Conservation (phyloP, 1,284 basidiomycete genomes). For the Apiotrichum domesticum region DNA sequence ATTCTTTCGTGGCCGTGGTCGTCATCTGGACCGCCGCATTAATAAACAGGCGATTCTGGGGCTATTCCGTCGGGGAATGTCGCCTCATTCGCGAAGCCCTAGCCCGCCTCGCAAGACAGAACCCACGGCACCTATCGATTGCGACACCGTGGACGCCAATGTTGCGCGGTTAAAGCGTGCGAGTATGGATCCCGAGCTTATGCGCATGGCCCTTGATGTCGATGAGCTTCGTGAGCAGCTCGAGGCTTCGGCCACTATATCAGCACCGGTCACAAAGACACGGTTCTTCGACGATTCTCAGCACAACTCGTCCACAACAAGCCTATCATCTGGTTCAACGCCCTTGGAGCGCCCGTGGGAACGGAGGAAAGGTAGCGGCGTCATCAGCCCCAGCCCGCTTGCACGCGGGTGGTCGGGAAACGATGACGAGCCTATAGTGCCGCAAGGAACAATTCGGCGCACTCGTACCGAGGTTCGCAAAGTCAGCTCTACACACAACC, state of each 20-base stretch:
- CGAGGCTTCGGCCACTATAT: slow-evolving; percentile 11
- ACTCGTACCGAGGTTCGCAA: slow-evolving; percentile 11
- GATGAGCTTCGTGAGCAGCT: slow-evolving; percentile 14
- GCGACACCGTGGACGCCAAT: slow-evolving; percentile 37
- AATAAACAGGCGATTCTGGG: slow-evolving; percentile 31
- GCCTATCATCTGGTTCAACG: not conserved
- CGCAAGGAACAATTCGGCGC: slow-evolving; percentile 7
- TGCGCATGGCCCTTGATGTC: slow-evolving; percentile 15
- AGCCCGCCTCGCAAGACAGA: slow-evolving; percentile 32
- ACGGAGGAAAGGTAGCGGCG: slow-evolving; percentile 27
- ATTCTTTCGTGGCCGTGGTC: slow-evolving; percentile 21
- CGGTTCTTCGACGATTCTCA: slow-evolving; percentile 33
- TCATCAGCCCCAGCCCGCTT: slow-evolving; percentile 40
- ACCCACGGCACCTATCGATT: slow-evolving; percentile 17
- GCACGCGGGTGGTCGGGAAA: slow-evolving; percentile 34
- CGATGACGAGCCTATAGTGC: slow-evolving; percentile 9
- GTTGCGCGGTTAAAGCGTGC: slow-evolving; percentile 39
- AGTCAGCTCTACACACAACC: not conserved
- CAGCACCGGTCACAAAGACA: slow-evolving; percentile 36
- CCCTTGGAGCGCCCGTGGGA: slow-evolving; percentile 7
- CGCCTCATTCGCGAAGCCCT: slow-evolving; percentile 40
- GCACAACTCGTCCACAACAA: not conserved
- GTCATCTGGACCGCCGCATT: slow-evolving; percentile 9
- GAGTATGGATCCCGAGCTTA: slow-evolving; percentile 30
- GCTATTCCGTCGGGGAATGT: slow-evolving; percentile 39